Conservation (phyloP, 805 yeast species). For the Teunomyces barrocoloradensis region DNA sequence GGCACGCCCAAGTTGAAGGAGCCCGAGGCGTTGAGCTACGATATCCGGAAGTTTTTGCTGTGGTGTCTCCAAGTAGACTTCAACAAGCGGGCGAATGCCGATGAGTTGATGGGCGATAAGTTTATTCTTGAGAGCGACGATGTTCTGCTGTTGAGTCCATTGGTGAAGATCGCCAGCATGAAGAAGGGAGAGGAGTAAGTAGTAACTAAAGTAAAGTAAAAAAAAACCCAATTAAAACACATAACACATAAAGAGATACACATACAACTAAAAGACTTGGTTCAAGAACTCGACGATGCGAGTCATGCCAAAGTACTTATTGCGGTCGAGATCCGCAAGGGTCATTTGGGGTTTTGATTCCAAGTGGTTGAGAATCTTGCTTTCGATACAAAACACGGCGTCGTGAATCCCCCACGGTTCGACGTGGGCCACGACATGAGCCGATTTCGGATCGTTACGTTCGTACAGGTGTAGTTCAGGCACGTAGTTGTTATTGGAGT, state of each 20-base stretch:
- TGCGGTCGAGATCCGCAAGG: conserved; percentile 8
- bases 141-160: conserved; percentile 62
- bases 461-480: conserved; percentile 19
- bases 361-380: conserved; percentile 15
- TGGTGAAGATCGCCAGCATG: conserved; percentile 70
- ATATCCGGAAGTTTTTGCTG: conserved; percentile 66
- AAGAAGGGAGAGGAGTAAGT: conserved; percentile 42
- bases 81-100: conserved; percentile 75
- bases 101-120: conserved; percentile 62
- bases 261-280: conserved; percentile 5
- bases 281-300: conserved; percentile 25
- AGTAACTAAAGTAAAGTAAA: not conserved
- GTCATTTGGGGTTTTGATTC: conserved; percentile 5
- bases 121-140: conserved; percentile 64
- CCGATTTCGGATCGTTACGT: conserved; percentile 14
- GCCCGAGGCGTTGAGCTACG: conserved; percentile 71
- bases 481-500: conserved; percentile 19
- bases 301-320: conserved; percentile 21
- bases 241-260: not conserved
- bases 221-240: not conserved
- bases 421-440: conserved; percentile 19
- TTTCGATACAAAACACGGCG: conserved; percentile 25
- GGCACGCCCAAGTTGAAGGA: conserved; percentile 94
- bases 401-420: conserved; percentile 43
- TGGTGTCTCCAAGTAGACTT: conserved; percentile 82